These are phyloP conservation scores for Acanthamoeba culbertsoni DNA, from an alignment of 208 protist genomes.

Conservation along the genomic window DNA sequence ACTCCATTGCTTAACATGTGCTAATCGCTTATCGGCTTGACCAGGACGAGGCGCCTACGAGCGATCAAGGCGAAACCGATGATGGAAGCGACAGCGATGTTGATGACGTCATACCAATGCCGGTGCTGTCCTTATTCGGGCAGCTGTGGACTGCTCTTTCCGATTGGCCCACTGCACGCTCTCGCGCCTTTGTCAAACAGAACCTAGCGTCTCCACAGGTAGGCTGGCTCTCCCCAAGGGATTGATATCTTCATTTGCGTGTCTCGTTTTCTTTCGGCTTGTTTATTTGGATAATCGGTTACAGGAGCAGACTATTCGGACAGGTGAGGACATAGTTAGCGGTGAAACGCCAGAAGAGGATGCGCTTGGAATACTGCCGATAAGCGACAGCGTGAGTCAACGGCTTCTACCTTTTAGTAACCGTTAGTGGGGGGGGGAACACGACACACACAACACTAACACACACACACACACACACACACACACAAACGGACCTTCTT, in stretches of 20 bases:
- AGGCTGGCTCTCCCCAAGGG: no score
- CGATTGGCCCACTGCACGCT: not conserved
- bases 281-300: no score
- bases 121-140: not conserved
- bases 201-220: not conserved
- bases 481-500: not conserved
- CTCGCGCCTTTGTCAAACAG: not conserved
- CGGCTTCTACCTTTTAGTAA: no score
- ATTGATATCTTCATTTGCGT: no score
- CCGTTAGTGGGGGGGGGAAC: no score
- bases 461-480: not conserved
- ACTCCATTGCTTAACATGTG: no score
- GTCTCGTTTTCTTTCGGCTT: not conserved
- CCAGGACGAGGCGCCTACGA: not conserved
- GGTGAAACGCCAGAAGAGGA: no score
- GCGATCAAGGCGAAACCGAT: not conserved
- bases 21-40: not conserved
- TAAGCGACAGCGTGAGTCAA: no score
- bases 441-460: no score
- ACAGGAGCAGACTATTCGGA: no score
- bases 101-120: not conserved
- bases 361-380: no score
- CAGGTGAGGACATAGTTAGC: no score
- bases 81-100: not conserved
- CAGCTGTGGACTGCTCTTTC: constrained; percentile 4